Evolutionary conservation across 441 rosid species (phyloP).

Genomic region (Biscutella laevigata): DNA sequence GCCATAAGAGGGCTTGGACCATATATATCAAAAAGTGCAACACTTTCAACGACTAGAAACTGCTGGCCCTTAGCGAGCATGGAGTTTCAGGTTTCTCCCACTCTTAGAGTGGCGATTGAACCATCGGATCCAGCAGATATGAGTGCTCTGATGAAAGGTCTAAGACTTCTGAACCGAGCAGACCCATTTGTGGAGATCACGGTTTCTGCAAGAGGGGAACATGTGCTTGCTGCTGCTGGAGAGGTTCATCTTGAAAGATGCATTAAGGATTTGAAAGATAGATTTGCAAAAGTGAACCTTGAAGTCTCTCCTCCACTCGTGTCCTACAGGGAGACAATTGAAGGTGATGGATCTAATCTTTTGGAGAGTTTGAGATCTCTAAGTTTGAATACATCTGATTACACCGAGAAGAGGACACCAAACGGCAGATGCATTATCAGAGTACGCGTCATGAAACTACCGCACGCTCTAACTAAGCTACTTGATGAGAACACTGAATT

Average conservation of each 20-base stretch:
- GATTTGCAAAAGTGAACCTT: constrained; percentile 77
- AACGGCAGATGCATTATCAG: constrained; percentile 68
- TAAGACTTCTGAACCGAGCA: constrained; percentile 79
- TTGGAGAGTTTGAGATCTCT: constrained; percentile 55
- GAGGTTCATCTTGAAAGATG: constrained; percentile 95
- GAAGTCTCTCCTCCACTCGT: constrained; percentile 90
- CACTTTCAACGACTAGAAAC: constrained; percentile 72
- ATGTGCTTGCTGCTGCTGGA: constrained; percentile 90
- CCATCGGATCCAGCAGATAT: constrained; percentile 86
- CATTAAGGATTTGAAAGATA: constrained; percentile 73
- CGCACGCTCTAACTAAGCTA: constrained; percentile 58
- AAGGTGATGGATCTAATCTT: constrained; percentile 47
- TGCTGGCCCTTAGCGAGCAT: constrained; percentile 95
- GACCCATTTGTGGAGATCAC: constrained; percentile 92
- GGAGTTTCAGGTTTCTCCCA: constrained; percentile 88
- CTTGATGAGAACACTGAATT: constrained; percentile 72
- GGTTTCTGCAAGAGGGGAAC: constrained; percentile 86
- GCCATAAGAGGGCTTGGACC: constrained; percentile 93
- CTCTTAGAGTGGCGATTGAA: constrained; percentile 82
- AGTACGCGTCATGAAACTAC: constrained; percentile 79
- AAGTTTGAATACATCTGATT: constrained; percentile 37
- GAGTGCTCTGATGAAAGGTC: constrained; percentile 69
- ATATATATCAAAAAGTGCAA: constrained; percentile 83
- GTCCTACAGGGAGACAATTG: constrained; percentile 82
- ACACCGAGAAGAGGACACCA: constrained; percentile 63